phyloP scores from a whole-genome alignment of 73 alveolate species.

The Tetrahymena malaccensis region DNA sequence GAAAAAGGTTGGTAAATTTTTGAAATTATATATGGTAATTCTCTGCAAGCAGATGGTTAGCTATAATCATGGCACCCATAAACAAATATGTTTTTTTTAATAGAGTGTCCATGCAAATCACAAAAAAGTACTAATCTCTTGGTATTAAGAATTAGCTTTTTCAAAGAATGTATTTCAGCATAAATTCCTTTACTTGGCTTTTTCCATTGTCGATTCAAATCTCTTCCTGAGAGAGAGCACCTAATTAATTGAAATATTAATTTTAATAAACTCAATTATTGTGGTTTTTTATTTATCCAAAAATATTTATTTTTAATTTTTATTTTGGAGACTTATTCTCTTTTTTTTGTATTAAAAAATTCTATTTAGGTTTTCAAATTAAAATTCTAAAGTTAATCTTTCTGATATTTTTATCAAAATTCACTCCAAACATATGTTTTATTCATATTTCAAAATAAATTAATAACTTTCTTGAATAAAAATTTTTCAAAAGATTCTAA shows the following conservation, averaged over 20 bases:
- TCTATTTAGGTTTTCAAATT: background rate
- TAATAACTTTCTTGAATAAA: no score
- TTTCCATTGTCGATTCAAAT: slow-evolving; percentile 64
- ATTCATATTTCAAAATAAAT: no score
- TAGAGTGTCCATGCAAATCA: slow-evolving; percentile 72
- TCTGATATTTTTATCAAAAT: no score
- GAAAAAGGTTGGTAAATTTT: slow-evolving; percentile 46
- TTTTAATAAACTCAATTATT: background rate
- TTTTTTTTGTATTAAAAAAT: no score
- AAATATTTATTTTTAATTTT: no score
- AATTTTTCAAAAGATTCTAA: no score
- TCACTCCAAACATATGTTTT: no score
- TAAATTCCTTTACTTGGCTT: background rate
- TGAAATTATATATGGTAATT: slow-evolving; percentile 53
- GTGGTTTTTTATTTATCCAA: background rate
- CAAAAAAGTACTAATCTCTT: slow-evolving; percentile 36
- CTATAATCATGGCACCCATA: slow-evolving; percentile 49
- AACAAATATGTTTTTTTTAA: slow-evolving; percentile 51
- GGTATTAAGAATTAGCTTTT: slow-evolving; percentile 46
- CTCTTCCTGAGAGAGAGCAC: slow-evolving; percentile 52
- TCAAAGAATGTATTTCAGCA: background rate
- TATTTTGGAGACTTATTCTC: background rate
- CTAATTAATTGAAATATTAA: background rate
- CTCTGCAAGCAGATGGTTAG: slow-evolving; percentile 38
- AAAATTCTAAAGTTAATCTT: no score